These are phyloP conservation scores for Plectosphaerella plurivora DNA, from an alignment of 2,329 filamentous ascomycete species.

Conservation along the genomic window DNA sequence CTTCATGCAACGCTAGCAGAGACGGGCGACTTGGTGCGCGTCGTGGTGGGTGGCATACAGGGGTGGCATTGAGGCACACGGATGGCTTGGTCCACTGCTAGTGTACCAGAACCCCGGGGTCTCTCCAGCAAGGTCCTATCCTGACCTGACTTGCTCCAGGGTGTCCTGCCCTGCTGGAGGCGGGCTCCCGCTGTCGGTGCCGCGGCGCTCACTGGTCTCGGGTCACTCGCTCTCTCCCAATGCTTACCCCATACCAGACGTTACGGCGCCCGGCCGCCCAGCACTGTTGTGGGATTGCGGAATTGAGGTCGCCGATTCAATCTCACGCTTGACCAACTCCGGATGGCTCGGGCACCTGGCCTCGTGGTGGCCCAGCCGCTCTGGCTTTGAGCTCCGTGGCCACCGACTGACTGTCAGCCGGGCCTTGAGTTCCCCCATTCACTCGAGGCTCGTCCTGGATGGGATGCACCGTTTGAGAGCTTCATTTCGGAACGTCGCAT, in stretches of 20 bases:
- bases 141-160: not conserved
- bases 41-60: not conserved
- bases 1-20: not conserved
- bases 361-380: not conserved
- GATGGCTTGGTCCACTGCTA: not conserved
- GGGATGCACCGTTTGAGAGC: too few species aligned
- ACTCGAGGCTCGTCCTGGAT: not conserved
- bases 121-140: not conserved
- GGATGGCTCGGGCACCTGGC: not conserved
- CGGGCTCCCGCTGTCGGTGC: too few species aligned
- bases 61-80: not conserved
- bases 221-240: too few species aligned
- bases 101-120: not conserved
- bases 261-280: not conserved
- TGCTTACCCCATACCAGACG: not conserved
- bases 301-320: not conserved
- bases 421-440: slow-evolving; percentile 2
- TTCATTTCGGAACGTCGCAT: too few species aligned
- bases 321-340: not conserved
- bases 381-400: not conserved
- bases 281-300: not conserved
- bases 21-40: not conserved
- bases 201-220: too few species aligned
- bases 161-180: not conserved
- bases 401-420: slow-evolving; percentile 1